A percentile compares a stretch with the other conserved stretches of the same genome.
Conservation (phyloP, 441 rosid species). For the Raphanus hybrid region DNA sequence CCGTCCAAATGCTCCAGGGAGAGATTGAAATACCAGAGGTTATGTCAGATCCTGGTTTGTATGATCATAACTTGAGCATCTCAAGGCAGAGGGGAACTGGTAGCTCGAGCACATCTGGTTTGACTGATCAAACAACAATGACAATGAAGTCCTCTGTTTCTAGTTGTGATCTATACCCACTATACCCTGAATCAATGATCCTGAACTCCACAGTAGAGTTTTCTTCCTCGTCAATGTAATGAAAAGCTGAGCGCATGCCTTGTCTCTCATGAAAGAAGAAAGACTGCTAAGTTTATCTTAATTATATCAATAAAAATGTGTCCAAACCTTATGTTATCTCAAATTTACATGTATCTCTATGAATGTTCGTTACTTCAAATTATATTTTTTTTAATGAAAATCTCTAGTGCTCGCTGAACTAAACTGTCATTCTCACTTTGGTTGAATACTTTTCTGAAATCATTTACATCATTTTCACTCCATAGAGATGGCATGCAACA, state of each 20-base stretch:
- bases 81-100: no score
- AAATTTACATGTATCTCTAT: no score
- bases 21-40: no score
- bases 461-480: neutral
- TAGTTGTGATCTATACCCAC: conserved; percentile 18
- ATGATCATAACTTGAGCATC: no score
- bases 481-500: neutral
- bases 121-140: neutral
- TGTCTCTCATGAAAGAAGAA: neutral
- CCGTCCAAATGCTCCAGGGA: no score
- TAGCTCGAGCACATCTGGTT: no score
- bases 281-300: neutral
- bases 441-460: neutral
- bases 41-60: no score
- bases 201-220: neutral
- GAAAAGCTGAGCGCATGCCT: neutral
- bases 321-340: neutral
- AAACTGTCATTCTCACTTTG: neutral
- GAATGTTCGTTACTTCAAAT: no score
- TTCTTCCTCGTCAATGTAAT: neutral
- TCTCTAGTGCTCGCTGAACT: neutral
- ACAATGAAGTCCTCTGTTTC: conserved; percentile 19
- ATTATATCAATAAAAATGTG: neutral
- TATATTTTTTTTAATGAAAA: neutral
- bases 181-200: conserved; percentile 19